Base-by-base conservation (phyloP, 148 eudicot genomes). In the Rhododendron henanense region DNA sequence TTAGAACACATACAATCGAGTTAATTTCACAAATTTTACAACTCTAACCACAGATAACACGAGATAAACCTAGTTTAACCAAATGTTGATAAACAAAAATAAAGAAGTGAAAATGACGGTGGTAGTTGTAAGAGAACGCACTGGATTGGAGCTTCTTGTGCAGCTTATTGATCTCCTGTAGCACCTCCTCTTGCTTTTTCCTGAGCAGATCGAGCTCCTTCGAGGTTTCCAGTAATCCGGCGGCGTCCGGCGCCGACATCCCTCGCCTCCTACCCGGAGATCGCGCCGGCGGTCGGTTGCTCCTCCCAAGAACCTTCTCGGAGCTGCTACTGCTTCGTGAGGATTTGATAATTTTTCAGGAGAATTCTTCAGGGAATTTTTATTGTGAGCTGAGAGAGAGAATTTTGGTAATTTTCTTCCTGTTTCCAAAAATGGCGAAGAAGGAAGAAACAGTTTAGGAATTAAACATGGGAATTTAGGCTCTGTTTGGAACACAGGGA, bases 81-180 rank as follows among this genome's bases (percentile, higher is more conserved):
- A 65, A 65, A 65, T 3, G 28, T 21, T 10, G 73, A 65, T 2
- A 65, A n/a, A 25, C 65, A 10, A 25, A 21, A 65, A 65, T 10
- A 2, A 65, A n/a, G 33, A 65, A 10, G 33, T 65, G 73, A 65
- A 25, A 25, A 65, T 65, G 73, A 25, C 33, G 4, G 31, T n/a
- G 73, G 73, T 65, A 2, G 25, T 9, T 10, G 33, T n/a, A 10
- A 3, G 10, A 59, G 86, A 73, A 79, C 95, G 84, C 57, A 96
- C 99, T 85, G 57, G 95, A 78, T 86, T 91, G 95, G 4, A 96
- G 99, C 91, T 92, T 95, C 91, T 95, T 94, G 84, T 96, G 98
- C 84, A 96, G 55, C 90, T 95, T 95, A 79, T 96, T 95, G 92
- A 96, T 96, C 69, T 95, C 97, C n/a, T 82, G 6, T 11, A 96